Evolutionary conservation across 2,329 filamentous ascomycete species (phyloP).

Genomic region (Venturiaceae sp.): DNA sequence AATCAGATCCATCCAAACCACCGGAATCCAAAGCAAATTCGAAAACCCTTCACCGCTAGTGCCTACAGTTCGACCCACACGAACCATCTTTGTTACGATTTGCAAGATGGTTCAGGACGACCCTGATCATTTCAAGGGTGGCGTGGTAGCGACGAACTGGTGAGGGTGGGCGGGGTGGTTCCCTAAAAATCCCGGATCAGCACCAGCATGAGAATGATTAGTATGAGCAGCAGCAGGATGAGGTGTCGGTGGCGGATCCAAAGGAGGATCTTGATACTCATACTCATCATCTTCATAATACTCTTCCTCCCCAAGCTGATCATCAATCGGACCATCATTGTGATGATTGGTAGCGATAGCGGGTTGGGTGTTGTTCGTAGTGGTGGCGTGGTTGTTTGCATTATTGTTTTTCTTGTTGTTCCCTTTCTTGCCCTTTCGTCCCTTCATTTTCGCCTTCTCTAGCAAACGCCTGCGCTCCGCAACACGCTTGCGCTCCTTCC

Average conservation of each 20-base stretch:
- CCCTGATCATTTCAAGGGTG: too few relatives aligned
- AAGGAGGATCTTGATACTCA: conserved; percentile 3
- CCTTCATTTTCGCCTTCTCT: conserved; percentile 92
- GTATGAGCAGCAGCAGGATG: background rate
- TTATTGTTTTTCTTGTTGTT: conserved; percentile 40
- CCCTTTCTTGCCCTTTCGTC: conserved; percentile 77
- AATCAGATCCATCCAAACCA: too few relatives aligned
- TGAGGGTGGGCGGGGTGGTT: background rate
- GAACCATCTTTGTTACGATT: too few relatives aligned
- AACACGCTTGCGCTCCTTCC: conserved; percentile 69
- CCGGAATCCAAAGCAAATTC: too few relatives aligned
- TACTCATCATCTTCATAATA: conserved; percentile 7
- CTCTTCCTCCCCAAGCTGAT: conserved; percentile 2
- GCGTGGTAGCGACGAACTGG: too few relatives aligned
- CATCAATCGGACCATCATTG: background rate
- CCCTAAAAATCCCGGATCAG: background rate
- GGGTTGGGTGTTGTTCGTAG: background rate
- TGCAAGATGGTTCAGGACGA: too few relatives aligned
- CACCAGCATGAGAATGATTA: background rate
- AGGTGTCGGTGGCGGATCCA: background rate
- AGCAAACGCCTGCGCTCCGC: conserved; percentile 77
- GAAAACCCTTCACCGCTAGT: too few relatives aligned
- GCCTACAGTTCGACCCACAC: too few relatives aligned
- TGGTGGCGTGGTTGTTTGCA: background rate
- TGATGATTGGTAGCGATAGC: background rate